phyloP scores from a whole-genome alignment of 1,139 yeast genomes.

The Yamadazyma oceani region DNA sequence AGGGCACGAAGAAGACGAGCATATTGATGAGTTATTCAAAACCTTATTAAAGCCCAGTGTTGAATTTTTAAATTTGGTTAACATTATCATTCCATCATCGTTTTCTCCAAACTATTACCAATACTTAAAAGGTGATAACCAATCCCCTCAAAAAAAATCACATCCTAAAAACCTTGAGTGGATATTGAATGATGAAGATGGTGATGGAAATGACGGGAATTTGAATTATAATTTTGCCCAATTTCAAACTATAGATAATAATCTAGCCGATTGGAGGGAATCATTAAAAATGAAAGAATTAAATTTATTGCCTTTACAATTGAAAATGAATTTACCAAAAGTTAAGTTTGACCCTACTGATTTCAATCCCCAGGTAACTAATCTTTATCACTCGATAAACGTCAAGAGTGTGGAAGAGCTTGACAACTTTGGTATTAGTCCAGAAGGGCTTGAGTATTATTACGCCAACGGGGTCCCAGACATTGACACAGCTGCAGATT shows the following conservation, averaged over 20 bases:
- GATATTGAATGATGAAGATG: constrained; percentile 50
- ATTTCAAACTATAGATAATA: constrained; percentile 45
- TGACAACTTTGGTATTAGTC: constrained; percentile 23
- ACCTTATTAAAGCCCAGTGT: constrained; percentile 44
- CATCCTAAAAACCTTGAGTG: constrained; percentile 41
- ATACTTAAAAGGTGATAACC: constrained; percentile 36
- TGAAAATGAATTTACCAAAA: constrained; percentile 37
- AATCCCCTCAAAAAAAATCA: constrained; percentile 18
- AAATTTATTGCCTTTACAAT: constrained; percentile 31
- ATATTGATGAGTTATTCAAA: constrained; percentile 35
- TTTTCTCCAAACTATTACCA: constrained; percentile 51
- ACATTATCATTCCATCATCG: constrained; percentile 49
- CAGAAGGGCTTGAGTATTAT: constrained; percentile 33
- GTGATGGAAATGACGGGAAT: constrained; percentile 53
- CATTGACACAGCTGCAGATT: constrained; percentile 38
- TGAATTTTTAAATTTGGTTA: constrained; percentile 46
- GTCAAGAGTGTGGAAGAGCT: constrained; percentile 13
- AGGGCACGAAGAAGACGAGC: constrained; percentile 13
- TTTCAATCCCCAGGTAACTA: constrained; percentile 14
- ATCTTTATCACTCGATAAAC: constrained; percentile 33
- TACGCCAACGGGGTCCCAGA: constrained; percentile 40
- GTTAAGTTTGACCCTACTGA: constrained; percentile 18
- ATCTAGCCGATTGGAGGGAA: constrained; percentile 44
- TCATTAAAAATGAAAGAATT: constrained; percentile 34
- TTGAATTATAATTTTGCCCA: constrained; percentile 48